Conservation (phyloP, 1,284 basidiomycete species). For the Amylostereum chailletii region DNA sequence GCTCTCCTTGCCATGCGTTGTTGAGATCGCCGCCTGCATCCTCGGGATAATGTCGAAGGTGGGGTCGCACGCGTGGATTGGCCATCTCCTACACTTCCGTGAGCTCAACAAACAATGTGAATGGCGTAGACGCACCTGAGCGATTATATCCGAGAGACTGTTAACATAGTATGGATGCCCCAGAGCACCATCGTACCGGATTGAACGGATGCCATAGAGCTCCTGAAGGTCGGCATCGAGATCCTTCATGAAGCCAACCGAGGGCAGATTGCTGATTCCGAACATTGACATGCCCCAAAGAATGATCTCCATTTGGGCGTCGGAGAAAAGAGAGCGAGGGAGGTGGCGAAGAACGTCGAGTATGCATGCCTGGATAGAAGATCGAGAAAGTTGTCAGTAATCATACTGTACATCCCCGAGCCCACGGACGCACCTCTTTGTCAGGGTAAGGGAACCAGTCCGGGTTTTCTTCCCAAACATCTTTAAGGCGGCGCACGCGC, state of each 20-base stretch:
- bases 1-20: background rate
- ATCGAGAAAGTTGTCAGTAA: background rate
- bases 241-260: background rate
- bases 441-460: background rate
- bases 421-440: too few relatives aligned
- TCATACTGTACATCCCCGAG: too few relatives aligned
- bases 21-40: background rate
- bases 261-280: constrained; percentile 4
- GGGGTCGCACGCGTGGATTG: background rate
- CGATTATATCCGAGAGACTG: background rate
- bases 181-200: constrained; percentile 3
- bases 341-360: constrained; percentile 9
- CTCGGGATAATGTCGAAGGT: background rate
- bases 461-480: background rate
- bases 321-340: constrained; percentile 10
- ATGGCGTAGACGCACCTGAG: background rate
- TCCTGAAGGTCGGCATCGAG: constrained; percentile 1
- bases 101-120: background rate
- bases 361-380: constrained; percentile 4
- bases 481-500: background rate
- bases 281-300: constrained; percentile 5
- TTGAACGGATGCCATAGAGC: constrained; percentile 1
- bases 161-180: constrained; percentile 3
- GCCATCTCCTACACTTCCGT: background rate
- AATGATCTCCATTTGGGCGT: constrained; percentile 7